phyloP scores from a whole-genome alignment of 257 asterid genomes.

The Gentiana dahurica region DNA sequence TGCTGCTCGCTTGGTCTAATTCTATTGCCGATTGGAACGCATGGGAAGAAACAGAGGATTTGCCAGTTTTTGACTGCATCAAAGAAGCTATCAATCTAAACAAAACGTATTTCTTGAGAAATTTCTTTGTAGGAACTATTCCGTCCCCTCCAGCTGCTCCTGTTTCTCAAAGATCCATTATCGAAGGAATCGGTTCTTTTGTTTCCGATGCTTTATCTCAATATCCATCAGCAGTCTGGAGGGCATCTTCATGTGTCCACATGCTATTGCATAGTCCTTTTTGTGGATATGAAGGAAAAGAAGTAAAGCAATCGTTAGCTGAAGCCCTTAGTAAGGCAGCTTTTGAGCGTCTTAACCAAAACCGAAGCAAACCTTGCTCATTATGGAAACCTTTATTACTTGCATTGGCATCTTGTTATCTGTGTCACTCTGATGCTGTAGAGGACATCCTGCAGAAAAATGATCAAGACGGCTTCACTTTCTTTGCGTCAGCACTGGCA shows the following conservation, averaged over 20 bases:
- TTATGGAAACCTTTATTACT: conserved; percentile 37
- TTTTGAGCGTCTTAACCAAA: conserved; percentile 25
- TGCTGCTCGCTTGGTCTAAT: conserved; percentile 31
- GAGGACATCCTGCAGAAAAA: conserved; percentile 18
- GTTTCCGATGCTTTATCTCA: conserved; percentile 26
- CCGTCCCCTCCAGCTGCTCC: conserved; percentile 25
- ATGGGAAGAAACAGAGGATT: conserved; percentile 38
- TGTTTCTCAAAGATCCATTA: conserved; percentile 18
- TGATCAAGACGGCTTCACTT: conserved; percentile 20
- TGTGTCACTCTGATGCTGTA: conserved; percentile 26
- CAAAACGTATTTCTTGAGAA: conserved; percentile 17
- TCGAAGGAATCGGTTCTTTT: conserved; percentile 33
- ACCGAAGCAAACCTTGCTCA: conserved; percentile 16
- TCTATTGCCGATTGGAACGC: conserved; percentile 34
- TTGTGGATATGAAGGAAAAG: conserved; percentile 20
- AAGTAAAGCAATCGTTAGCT: conserved; percentile 22
- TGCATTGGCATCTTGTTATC: conserved; percentile 26
- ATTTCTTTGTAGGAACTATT: conserved; percentile 16
- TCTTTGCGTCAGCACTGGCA: conserved; percentile 20
- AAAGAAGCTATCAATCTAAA: conserved; percentile 21
- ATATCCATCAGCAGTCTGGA: conserved; percentile 32
- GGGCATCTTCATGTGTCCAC: conserved; percentile 35
- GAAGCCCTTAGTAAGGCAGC: conserved; percentile 21
- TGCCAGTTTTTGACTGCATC: conserved; percentile 27
- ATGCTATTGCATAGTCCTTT: conserved; percentile 21